Conservation (phyloP, 768 basidiomycete genomes). For the Trametes cingulata region DNA sequence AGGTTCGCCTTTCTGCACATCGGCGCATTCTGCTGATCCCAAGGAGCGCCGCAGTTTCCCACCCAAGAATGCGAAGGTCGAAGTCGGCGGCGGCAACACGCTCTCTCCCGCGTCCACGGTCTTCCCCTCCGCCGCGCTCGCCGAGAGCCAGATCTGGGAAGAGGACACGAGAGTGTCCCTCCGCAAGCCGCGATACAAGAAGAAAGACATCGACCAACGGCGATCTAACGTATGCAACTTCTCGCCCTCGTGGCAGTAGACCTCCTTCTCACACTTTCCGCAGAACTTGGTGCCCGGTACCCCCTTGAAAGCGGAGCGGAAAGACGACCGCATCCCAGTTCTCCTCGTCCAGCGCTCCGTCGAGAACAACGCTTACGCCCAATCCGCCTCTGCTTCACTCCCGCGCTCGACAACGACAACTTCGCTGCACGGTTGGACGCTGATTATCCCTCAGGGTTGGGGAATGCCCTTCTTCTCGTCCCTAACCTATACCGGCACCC, state of each 20-base stretch:
- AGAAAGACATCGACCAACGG: conserved; percentile 85
- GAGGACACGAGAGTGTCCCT: conserved; percentile 50
- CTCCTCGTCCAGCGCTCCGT: conserved; percentile 81
- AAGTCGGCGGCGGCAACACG: conserved; percentile 29
- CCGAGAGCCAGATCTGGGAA: conserved; percentile 77
- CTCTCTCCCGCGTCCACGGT: conserved; percentile 37
- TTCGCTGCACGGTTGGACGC: conserved; percentile 78
- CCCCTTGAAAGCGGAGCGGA: conserved; percentile 57
- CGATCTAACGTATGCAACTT: conserved; percentile 61
- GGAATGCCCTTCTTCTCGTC: conserved; percentile 87
- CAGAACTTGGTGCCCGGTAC: conserved; percentile 82
- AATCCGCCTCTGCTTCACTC: conserved; percentile 12
- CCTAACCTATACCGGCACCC: conserved; percentile 78
- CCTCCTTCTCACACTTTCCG: not conserved
- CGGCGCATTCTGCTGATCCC: not conserved
- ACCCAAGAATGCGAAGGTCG: conserved; percentile 67
- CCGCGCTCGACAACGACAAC: conserved; percentile 19
- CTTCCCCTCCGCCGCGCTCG: conserved; percentile 58
- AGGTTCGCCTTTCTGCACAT: conserved; percentile 47
- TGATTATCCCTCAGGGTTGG: conserved; percentile 89
- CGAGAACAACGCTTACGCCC: conserved; percentile 37
- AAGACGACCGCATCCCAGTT: conserved; percentile 84
- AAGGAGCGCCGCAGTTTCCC: conserved; percentile 69
- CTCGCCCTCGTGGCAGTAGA: too few relatives aligned
- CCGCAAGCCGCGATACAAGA: conserved; percentile 67